These are phyloP conservation scores for Coemansia sp. DNA, from an alignment of 192 early-diverging fungal species.

Conservation along the genomic window DNA sequence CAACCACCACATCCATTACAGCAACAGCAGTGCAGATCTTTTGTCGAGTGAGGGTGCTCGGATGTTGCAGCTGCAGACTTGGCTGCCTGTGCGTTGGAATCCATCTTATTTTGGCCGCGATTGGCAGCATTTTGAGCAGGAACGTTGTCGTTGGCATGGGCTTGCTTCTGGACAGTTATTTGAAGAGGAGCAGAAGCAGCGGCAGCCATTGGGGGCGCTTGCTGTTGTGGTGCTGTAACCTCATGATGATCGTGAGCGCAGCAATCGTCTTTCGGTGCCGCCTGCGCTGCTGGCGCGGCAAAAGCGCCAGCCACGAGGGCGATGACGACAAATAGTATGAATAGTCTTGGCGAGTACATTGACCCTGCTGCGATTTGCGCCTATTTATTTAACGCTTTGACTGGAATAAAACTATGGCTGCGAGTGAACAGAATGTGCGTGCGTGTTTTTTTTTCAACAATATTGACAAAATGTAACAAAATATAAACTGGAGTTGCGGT, in stretches of 20 bases:
- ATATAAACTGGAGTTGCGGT: neutral
- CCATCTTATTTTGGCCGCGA: neutral
- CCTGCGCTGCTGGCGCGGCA: constrained; percentile 7
- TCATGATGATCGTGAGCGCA: neutral
- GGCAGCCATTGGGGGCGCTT: neutral
- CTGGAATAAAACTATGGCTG: neutral
- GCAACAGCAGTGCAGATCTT: constrained; percentile 38
- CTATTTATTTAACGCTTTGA: neutral
- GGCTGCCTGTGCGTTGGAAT: neutral
- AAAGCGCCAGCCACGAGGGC: constrained; percentile 14
- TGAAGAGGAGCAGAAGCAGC: neutral
- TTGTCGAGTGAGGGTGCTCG: constrained; percentile 5
- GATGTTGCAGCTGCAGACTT: constrained; percentile 3
- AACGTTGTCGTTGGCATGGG: neutral
- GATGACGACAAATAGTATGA: constrained; percentile 5
- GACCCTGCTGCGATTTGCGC: neutral
- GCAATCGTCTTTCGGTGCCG: neutral
- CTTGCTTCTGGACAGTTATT: constrained; percentile 3
- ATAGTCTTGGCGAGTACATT: constrained; percentile 17
- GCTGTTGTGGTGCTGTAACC: constrained; percentile 3
- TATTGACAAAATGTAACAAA: neutral
- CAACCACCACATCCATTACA: constrained; percentile 18
- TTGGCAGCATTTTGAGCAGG: neutral
- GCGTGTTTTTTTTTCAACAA: neutral
- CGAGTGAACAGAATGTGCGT: neutral